Evolutionary conservation across 1,284 basidiomycete genomes (phyloP).

Genomic region (Testicularia cyperi): DNA sequence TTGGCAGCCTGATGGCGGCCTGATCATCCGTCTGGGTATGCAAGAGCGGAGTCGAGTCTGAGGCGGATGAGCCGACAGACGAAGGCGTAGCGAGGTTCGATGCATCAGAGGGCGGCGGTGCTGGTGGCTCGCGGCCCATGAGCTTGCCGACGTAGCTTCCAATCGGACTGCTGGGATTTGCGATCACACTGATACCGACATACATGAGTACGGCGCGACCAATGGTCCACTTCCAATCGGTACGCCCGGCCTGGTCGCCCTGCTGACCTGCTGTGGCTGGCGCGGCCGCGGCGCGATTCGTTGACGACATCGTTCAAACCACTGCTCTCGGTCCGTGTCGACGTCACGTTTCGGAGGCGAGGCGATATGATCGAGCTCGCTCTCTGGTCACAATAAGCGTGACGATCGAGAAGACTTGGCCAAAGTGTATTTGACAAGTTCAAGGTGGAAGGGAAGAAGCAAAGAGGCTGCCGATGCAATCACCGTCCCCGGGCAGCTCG

Average conservation of each 20-base stretch:
- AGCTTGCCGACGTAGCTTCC: conserved; percentile 18
- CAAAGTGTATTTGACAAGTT: too few relatives aligned
- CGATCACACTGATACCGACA: conserved; percentile 23
- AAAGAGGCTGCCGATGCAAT: too few relatives aligned
- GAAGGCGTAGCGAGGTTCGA: neutral
- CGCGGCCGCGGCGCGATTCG: conserved; percentile 18
- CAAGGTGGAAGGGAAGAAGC: too few relatives aligned
- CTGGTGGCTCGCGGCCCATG: conserved; percentile 4
- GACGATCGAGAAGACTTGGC: too few relatives aligned
- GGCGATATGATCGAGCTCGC: too few relatives aligned
- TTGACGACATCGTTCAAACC: conserved; percentile 24
- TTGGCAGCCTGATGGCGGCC: conserved; percentile 7
- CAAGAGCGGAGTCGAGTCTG: neutral
- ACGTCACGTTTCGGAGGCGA: too few relatives aligned
- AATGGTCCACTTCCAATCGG: conserved; percentile 33
- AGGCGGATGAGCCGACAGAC: neutral
- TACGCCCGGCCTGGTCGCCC: conserved; percentile 1
- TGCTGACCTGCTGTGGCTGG: conserved; percentile 1
- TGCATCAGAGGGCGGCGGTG: neutral
- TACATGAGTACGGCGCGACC: conserved; percentile 29
- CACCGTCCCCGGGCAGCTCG: too few relatives aligned
- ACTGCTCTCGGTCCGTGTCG: too few relatives aligned
- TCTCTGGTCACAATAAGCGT: too few relatives aligned
- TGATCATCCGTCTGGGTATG: neutral
- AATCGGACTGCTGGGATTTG: conserved; percentile 24